phyloP scores from a whole-genome alignment of 1,284 basidiomycete species.

The Leccinum cinnamomeum region DNA sequence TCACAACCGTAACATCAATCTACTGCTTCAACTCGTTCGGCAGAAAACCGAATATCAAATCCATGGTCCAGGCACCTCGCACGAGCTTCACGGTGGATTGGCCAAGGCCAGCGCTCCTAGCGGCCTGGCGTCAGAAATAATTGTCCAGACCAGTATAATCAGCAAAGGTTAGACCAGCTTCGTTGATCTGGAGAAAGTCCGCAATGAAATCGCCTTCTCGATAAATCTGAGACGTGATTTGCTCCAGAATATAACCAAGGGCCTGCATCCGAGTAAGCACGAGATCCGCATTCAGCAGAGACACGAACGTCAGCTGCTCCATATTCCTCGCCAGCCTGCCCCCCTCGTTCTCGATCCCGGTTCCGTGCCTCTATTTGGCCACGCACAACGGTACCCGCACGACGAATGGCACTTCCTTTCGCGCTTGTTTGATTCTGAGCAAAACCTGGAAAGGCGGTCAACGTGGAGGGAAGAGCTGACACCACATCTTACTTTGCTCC shows the following conservation, averaged over 20 bases:
- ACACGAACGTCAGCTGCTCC: slow-evolving; percentile 64
- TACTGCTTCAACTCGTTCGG: slow-evolving; percentile 82
- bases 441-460: slow-evolving; percentile 45
- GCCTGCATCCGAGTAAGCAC: slow-evolving; percentile 56
- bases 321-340: slow-evolving; percentile 62
- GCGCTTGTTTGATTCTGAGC: slow-evolving; percentile 26
- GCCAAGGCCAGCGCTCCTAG: slow-evolving; percentile 66
- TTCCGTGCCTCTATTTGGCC: slow-evolving; percentile 64
- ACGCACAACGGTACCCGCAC: slow-evolving; percentile 74
- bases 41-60: slow-evolving; percentile 94
- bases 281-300: neutral
- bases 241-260: slow-evolving; percentile 72
- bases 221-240: slow-evolving; percentile 75
- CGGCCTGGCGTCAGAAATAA: slow-evolving; percentile 91
- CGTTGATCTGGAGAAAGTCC: slow-evolving; percentile 91
- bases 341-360: slow-evolving; percentile 50
- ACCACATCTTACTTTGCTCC: slow-evolving; percentile 54
- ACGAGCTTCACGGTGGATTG: slow-evolving; percentile 77
- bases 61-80: slow-evolving; percentile 72
- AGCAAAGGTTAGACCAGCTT: slow-evolving; percentile 88
- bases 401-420: slow-evolving; percentile 59
- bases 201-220: slow-evolving; percentile 84
- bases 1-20: slow-evolving; percentile 63
- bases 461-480: neutral
- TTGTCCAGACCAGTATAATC: slow-evolving; percentile 95